These are phyloP conservation scores for Plantago rigida DNA, from an alignment of 305 asterid species.

Conservation along the genomic window DNA sequence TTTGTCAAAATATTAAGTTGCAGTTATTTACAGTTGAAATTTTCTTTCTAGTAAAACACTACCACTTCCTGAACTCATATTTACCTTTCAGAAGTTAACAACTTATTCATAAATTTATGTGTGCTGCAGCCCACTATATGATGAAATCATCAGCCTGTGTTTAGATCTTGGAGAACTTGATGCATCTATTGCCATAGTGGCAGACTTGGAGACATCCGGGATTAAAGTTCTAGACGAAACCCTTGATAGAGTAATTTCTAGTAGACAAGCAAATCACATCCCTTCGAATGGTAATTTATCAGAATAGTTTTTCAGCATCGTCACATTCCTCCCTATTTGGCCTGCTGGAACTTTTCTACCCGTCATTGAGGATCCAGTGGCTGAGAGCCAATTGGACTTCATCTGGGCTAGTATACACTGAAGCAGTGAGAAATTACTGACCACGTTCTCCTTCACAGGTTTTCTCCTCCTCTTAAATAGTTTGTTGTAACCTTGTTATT, in stretches of 20 bases:
- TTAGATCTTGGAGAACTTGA: slow-evolving; percentile 89
- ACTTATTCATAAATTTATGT: slow-evolving; percentile 10
- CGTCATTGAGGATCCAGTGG: background rate
- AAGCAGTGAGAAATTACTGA: no score
- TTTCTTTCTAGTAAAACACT: no score
- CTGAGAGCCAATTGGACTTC: background rate
- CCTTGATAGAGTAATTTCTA: slow-evolving; percentile 76
- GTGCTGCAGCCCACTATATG: slow-evolving; percentile 69
- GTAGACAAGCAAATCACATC: slow-evolving; percentile 50
- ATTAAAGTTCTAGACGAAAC: slow-evolving; percentile 82
- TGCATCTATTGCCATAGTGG: slow-evolving; percentile 83
- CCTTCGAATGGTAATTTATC: slow-evolving; percentile 32
- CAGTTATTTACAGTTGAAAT: no score
- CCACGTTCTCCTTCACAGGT: background rate
- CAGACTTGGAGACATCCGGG: slow-evolving; percentile 86
- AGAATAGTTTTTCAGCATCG: slow-evolving; percentile 22
- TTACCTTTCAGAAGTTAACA: background rate
- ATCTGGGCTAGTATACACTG: no score
- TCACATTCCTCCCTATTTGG: slow-evolving; percentile 17
- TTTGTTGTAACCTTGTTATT: background rate
- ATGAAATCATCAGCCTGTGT: slow-evolving; percentile 64
- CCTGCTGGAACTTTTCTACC: slow-evolving; percentile 13
- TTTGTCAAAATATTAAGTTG: no score
- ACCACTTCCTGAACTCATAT: background rate
- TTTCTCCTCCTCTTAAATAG: background rate